These are phyloP conservation scores for Pelagophyceae sp. DNA, from an alignment of 352 stramenopile species.

Conservation along the genomic window DNA sequence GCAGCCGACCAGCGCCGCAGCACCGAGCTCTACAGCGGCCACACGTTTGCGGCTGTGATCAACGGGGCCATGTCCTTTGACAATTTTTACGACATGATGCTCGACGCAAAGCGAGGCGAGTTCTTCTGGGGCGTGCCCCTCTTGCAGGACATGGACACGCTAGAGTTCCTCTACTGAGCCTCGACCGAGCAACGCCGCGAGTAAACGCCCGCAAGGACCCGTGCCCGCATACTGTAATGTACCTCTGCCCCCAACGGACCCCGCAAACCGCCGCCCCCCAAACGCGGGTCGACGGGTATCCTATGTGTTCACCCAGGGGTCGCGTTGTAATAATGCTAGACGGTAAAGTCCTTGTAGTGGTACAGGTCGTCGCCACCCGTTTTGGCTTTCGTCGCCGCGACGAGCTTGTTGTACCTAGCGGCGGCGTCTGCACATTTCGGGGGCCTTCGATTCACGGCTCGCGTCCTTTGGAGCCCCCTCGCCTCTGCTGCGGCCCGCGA, in stretches of 20 bases:
- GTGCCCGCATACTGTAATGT: too few relatives aligned
- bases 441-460: not conserved
- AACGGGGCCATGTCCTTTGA: conserved; percentile 15
- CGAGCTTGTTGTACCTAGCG: too few relatives aligned
- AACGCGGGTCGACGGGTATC: too few relatives aligned
- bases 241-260: too few relatives aligned
- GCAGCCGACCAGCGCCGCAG: not conserved
- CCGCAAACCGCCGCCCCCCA: too few relatives aligned
- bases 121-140: conserved; percentile 15
- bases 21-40: conserved; percentile 9
- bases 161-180: not conserved
- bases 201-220: too few relatives aligned
- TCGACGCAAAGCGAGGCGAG: conserved; percentile 7
- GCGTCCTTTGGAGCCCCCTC: not conserved
- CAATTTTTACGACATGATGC: conserved; percentile 9
- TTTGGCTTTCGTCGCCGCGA: not conserved
- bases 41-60: conserved; percentile 13
- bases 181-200: not conserved
- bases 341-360: conserved; percentile 1
- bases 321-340: too few relatives aligned
- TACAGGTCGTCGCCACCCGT: conserved; percentile 16
- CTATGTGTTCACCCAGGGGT: too few relatives aligned
- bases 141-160: conserved; percentile 15
- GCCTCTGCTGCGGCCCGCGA: not conserved
- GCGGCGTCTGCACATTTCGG: too few relatives aligned